Evolutionary conservation across 306 rosid genomes (phyloP), one percentile per base, ranked within the genome.

Genomic region (Carpinus viminea): DNA sequence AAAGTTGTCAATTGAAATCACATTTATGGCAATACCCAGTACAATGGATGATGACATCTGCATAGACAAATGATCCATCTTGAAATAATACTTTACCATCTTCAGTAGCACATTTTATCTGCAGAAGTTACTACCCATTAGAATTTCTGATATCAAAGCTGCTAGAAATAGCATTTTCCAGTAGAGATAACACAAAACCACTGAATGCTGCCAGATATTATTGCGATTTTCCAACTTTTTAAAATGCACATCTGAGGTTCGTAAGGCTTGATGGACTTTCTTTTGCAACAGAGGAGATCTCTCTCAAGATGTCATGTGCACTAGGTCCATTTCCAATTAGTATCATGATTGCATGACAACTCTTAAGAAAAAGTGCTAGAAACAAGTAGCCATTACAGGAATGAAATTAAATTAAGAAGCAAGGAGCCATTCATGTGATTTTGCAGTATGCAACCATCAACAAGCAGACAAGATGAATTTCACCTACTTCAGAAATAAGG

Each of bases 21-120:
- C 4, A 12, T 31, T 3, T 18, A 38, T 66, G 45, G 12, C 50
- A 66, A 51, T 81, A 60, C 84, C 73, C 79, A 15, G 73, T 82
- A 74, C 82, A 77, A 12, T 82, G 72, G 69, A 82, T 26, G 62
- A 82, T 65, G 41, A 8, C 15, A 50, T 73, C 76, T 1, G 82
- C 82, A 68, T 8, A 24, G 38, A 73, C 51, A 5, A 66, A 62
- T 17, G 62, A 72, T 5, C 68, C 82, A 45, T 80, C 83, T 36
- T 80, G 57, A 47, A 66, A 8, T 36, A 36, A 13, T 38, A 66
- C 71, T 66, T 17, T 66, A 66, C 71, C 50, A 66, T 73, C 82
- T 68, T 73, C 72, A 36, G 54, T 3, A 20, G 45, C 71, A 13
- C 76, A 43, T 68, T 70, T 15, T 13, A 82, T 78, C 86, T 82